Conservation (phyloP, 257 asterid genomes). For the Plantago ovata region DNA sequence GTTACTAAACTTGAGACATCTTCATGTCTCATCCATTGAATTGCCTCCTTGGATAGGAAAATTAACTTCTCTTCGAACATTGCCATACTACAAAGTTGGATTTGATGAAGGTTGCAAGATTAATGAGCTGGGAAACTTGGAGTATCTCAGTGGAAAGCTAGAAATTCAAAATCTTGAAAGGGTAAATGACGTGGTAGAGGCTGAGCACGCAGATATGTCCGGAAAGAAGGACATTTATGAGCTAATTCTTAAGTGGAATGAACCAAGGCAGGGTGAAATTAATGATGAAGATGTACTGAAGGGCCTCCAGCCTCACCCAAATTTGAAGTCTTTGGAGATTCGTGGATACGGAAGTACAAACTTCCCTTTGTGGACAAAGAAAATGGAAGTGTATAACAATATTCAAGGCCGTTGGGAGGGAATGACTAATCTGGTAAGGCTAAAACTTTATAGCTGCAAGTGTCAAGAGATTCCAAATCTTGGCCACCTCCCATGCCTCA, state of each 20-base stretch:
- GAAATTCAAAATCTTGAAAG: constrained; percentile 17
- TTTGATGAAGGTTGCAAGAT: constrained; percentile 17
- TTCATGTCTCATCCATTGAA: not conserved
- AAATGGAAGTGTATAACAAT: not conserved
- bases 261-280: not conserved
- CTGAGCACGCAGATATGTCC: not conserved
- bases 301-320: constrained; percentile 33
- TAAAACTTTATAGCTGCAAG: not conserved
- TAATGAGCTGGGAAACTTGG: constrained; percentile 6
- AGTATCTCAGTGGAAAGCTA: constrained; percentile 12
- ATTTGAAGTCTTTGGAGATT: constrained; percentile 17
- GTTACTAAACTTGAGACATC: constrained; percentile 28
- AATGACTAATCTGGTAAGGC: constrained; percentile 6
- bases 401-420: not conserved
- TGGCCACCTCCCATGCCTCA: constrained; percentile 28
- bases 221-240: not conserved
- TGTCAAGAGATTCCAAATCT: constrained; percentile 25
- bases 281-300: constrained; percentile 30
- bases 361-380: constrained; percentile 27
- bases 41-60: constrained; percentile 24
- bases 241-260: not conserved
- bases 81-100: constrained; percentile 14
- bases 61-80: constrained; percentile 28
- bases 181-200: constrained; percentile 5
- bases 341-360: constrained; percentile 5